phyloP scores from a whole-genome alignment of 148 eudicot species.

The Selenicereus undatus region DNA sequence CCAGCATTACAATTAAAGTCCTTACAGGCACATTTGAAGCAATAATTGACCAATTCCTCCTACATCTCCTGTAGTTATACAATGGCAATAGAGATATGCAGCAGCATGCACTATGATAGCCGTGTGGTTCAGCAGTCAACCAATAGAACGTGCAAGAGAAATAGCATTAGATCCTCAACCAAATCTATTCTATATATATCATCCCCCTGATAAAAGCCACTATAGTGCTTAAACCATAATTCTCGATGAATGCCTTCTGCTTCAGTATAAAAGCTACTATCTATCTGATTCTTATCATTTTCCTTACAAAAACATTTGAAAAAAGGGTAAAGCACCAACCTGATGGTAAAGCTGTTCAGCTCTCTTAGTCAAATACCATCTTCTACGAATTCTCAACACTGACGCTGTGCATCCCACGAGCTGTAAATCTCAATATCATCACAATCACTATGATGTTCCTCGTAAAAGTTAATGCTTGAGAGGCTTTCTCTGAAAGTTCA shows the following conservation, averaged over 20 bases:
- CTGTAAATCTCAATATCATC: conserved; percentile 56
- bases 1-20: not conserved
- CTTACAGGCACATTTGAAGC: not conserved
- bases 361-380: conserved; percentile 54
- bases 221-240: not conserved
- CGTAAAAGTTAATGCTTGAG: conserved; percentile 31
- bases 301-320: not conserved
- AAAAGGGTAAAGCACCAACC: conserved; percentile 35
- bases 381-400: conserved; percentile 47
- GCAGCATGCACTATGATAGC: not conserved
- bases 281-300: not conserved
- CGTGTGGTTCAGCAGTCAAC: not conserved
- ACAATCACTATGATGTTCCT: conserved; percentile 34
- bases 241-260: not conserved
- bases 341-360: conserved; percentile 82
- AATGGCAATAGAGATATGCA: not conserved
- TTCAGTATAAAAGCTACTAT: not conserved
- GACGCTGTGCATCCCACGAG: conserved; percentile 45
- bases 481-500: conserved; percentile 31
- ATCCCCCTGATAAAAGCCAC: not conserved
- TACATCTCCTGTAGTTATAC: not conserved
- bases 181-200: not conserved
- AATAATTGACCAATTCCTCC: not conserved
- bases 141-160: not conserved
- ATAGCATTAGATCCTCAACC: not conserved